Base-by-base conservation (phyloP, 768 basidiomycete species). In the Xerocomellus chrysenteron region DNA sequence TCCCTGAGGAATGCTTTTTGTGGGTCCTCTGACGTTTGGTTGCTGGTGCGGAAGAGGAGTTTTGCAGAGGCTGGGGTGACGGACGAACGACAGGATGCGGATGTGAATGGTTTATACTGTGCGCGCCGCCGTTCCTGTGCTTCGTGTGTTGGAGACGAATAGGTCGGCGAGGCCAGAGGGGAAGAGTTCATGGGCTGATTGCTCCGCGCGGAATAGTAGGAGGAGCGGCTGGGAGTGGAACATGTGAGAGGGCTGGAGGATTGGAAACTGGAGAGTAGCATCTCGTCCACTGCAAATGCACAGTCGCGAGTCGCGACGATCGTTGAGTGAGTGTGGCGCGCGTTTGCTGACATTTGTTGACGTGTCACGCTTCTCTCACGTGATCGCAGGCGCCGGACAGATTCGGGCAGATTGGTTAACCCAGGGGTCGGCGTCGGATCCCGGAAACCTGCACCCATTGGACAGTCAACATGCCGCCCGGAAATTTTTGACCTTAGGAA, bases 1-100 rank as follows among this genome's bases (percentile, higher is more conserved):
- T 85, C 83, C 28, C 84, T 73, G 47, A 90, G 67, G 46, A 89
- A 79, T 5, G 72, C 61, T 41, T 80, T 84, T 54, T 83, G 80
- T 0, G 84, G 73, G 17, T 82, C 78, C 51, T 79, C 79, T 2
- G 69, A 59, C 1, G 64, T 50, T 47, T 64, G 63, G 16, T 14
- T 59, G 5, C 47, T 48, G 14, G n/a, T 5, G 32, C 57, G 50
- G 40, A 64, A 69, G 24, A 65, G 59, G 4, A 58, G 55, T 14
- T 64, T 58, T 3, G 58, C 51, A 17, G 51, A 58, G 2, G 45
- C 1, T 11, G 48, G 54, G 5, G 59, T 42, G 24, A 56, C 47
- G 5, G 70, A 60, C 0, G 55, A 35, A 19, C 64, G 73, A 17
- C 63, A 62, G 0, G 68, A 62, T 10, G 67, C 28, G 6, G 76